phyloP scores from a whole-genome alignment of 106 monocot genomes.

The Dendrobium catenatum region DNA sequence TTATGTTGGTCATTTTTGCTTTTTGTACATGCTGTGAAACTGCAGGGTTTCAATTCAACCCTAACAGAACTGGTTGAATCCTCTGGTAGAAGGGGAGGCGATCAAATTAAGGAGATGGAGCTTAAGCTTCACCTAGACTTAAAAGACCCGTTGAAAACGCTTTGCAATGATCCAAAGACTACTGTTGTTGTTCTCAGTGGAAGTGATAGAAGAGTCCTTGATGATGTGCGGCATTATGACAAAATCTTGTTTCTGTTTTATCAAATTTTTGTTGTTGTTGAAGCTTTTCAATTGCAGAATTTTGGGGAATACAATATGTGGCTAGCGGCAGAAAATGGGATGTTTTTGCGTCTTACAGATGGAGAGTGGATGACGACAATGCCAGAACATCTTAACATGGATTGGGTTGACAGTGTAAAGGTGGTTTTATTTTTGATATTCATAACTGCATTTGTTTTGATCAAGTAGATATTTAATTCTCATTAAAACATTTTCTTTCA shows the following conservation, averaged over 20 bases:
- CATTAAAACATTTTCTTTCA: neutral
- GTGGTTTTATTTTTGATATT: conserved; percentile 20
- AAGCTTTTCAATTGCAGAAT: conserved; percentile 42
- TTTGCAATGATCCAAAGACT: conserved; percentile 76
- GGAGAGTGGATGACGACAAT: conserved; percentile 99
- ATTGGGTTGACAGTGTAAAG: conserved; percentile 99
- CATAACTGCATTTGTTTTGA: neutral
- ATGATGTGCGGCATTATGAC: conserved; percentile 47
- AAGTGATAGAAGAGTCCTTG: conserved; percentile 90
- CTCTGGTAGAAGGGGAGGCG: conserved; percentile 92
- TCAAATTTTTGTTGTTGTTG: neutral
- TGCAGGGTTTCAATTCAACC: conserved; percentile 92
- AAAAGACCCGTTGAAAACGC: conserved; percentile 51
- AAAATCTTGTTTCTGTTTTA: neutral
- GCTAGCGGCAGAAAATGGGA: conserved; percentile 97
- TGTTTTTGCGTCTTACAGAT: conserved; percentile 82
- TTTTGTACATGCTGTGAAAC: neutral
- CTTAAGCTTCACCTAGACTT: conserved; percentile 90
- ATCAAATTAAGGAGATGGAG: conserved; percentile 99
- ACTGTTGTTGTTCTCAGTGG: conserved; percentile 94
- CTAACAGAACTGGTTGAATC: conserved; percentile 88
- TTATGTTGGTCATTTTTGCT: neutral
- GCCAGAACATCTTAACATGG: conserved; percentile 99
- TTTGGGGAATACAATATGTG: conserved; percentile 96
- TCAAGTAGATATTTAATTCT: neutral